These are phyloP conservation scores for Xylaria sp. DNA, from an alignment of 2,329 filamentous ascomycete species.

Conservation along the genomic window DNA sequence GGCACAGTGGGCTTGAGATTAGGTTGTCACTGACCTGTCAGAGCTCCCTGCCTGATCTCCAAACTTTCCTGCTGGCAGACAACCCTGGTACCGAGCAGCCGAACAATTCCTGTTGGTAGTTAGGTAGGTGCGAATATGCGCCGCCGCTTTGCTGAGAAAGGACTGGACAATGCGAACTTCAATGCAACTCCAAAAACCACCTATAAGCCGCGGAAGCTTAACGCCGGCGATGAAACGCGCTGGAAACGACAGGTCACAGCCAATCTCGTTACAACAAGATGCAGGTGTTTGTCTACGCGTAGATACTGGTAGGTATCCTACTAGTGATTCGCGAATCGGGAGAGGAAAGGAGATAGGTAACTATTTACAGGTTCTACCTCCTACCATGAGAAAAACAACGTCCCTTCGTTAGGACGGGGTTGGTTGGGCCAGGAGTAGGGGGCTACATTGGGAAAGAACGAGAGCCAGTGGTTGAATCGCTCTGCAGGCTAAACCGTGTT, in stretches of 20 bases:
- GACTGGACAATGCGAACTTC: conserved; percentile 6
- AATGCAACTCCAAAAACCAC: background rate
- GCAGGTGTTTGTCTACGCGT: conserved; percentile 16
- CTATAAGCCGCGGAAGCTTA: conserved; percentile 14
- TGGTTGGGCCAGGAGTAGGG: conserved; percentile 14
- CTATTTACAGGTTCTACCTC: background rate
- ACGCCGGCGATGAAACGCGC: conserved; percentile 20
- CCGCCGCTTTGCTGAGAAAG: conserved; percentile 26
- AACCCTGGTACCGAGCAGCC: conserved; percentile 2
- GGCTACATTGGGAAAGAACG: conserved; percentile 24
- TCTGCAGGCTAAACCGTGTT: conserved; percentile 15
- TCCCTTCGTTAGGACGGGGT: conserved; percentile 23
- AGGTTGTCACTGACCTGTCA: conserved; percentile 46
- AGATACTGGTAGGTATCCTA: background rate
- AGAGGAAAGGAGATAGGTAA: conserved; percentile 14
- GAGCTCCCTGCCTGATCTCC: conserved; percentile 40
- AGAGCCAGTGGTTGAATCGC: conserved; percentile 15
- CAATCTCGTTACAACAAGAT: background rate
- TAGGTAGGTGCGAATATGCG: conserved; percentile 18
- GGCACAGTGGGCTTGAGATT: conserved; percentile 39
- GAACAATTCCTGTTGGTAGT: conserved; percentile 27
- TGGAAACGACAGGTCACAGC: conserved; percentile 8
- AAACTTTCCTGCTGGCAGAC: conserved; percentile 23
- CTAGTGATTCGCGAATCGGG: background rate
- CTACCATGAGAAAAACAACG: conserved; percentile 22